Base-by-base conservation (phyloP, 805 yeast genomes). In the Scheffersomyces ergatensis region DNA sequence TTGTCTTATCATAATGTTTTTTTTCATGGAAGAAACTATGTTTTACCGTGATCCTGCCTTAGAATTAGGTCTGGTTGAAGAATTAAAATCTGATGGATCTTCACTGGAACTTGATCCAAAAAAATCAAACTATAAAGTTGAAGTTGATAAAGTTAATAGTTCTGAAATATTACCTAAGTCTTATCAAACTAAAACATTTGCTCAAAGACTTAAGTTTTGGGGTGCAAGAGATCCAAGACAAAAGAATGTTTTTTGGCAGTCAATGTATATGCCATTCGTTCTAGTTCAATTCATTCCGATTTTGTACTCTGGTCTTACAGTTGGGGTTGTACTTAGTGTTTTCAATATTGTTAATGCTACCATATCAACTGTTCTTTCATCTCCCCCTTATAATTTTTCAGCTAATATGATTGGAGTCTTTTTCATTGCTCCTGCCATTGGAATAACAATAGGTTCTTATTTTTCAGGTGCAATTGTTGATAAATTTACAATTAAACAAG, bases 381-480 rank as follows among this genome's bases (percentile, higher is more conserved):
- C 49, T 5, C 55, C 57, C 3, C 75, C 76, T 4, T 75, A 74
- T 48, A 58, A 63, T 46, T 72, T 72, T 45, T 42, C 63, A 17
- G 48, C 72, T 0, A 50, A 64, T 20, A 50, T 55, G 7, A 64
- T 66, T 15, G 80, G 79, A 6, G 59, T 68, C 41, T 65, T 76
- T 8, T 68, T 73, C 49, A 50, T 73, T 48, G 65, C 72, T 8
- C 62, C 77, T 2, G 57, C 72, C 32, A 58, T 68, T 24, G 78
- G 78, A 13, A 57, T 65, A 29, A 39, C 66, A n/a, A 25, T 72
- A 33, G 78, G 78, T n/a, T 67, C 71, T 65, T 38, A 65, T 31
- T 72, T 67, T 49, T 78, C 78, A 14, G 77, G 77, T 9, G 40
- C 44, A 25, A 53, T 71, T 36, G 74, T 70, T 14, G 80, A 75